Base-by-base conservation (phyloP, 2,329 filamentous ascomycete genomes). In the Escovopsis sp. region DNA sequence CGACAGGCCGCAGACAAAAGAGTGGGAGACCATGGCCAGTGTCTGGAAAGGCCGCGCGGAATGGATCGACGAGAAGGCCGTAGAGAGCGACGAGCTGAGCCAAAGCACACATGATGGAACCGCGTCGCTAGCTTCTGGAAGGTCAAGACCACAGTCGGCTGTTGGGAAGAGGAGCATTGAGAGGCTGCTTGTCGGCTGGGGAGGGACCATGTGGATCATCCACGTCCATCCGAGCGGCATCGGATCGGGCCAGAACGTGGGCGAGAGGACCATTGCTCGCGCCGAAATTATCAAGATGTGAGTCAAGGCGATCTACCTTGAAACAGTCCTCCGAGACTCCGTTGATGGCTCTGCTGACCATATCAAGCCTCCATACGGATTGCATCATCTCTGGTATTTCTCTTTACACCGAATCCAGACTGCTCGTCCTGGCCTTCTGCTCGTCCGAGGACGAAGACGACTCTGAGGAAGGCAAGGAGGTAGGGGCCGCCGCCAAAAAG, bases 321-420 rank as follows among this genome's bases (percentile, higher is more conserved):
- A 23, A 23, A 23, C 23, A 6, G 6, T 23, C 23, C 6, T 23
- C 4, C 23, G 23, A 23, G 23, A 23, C 23, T 23, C 4, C 6
- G 23, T 23, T 23, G 26, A n/a, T 12, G 11, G 6, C 26, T 18
- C 12, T 34, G 19, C 26, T 46, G 12, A 44, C 36, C 32, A 9
- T 3, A 2, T 26, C 15, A 50, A 88, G 82, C 63, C 75, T 96
- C 63, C 84, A 87, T 56, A 94, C 91, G 64, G 91, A 98, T 67
- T 96, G 91, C 69, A 87, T 94, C 60, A 86, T 98, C 68, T 94
- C 91, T 59, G 91, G 91, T 55, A 82, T 98, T 62, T 93, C 89
- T 50, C 73, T 98, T 63, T 96, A 95, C 77, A 94, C 87, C 58
- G 85, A 86, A 58, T 91, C 77, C 57, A 72, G 94, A 52, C 73